Base-by-base conservation (phyloP, 495 filamentous ascomycete species). In the Daldinia decipiens region DNA sequence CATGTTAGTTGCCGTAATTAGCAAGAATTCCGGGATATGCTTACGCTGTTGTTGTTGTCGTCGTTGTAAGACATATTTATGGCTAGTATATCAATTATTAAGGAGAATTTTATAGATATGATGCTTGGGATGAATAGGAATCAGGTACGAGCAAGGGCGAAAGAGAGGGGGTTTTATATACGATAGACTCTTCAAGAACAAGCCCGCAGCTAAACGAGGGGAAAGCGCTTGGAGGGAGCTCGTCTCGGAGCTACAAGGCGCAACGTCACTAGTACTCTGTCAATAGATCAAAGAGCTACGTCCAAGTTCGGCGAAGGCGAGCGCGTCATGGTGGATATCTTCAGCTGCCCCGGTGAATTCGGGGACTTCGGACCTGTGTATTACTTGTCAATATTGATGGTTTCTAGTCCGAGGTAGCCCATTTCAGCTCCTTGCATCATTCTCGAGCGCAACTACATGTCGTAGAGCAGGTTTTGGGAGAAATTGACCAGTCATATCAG, bases 51-150 rank as follows among this genome's bases (percentile, higher is more conserved):
- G 74, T 74, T 51, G 54, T 70, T 68, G 54, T 59, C 64, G 67
- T 67, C 64, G 67, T 67, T 75, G 65, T 77, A 77, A 68, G 75
- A 77, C 75, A 77, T 77, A n/a, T 47, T 73, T 67, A 77, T 59
- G 24, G 32, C 40, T 50, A 5, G 27, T 52, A 31, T 11, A 5
- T 55, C 17, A 17, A 31, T 40, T 59, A 24, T 34, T 17, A 24
- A 17, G 34, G 19, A 19, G 26, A 13, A 27, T 7, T 29, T 38
- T 34, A 17, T 21, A 40, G 27, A 13, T 21, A 59, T 24, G 5
- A 17, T 31, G 31, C 3, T 53, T 21, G n/a, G 51, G 21, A 24
- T 56, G 15, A 21, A 39, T 47, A 38, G 11, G 24, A 12, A 24
- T 62, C 31, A 8, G 7, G 3, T 8, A n/a, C 5, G 21, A 31